Percentiles rank a stretch among this genome's conserved stretches.
Evolutionary conservation across 2,329 filamentous ascomycete genomes (phyloP).

Genomic region (Sarocladium brachiariae): DNA sequence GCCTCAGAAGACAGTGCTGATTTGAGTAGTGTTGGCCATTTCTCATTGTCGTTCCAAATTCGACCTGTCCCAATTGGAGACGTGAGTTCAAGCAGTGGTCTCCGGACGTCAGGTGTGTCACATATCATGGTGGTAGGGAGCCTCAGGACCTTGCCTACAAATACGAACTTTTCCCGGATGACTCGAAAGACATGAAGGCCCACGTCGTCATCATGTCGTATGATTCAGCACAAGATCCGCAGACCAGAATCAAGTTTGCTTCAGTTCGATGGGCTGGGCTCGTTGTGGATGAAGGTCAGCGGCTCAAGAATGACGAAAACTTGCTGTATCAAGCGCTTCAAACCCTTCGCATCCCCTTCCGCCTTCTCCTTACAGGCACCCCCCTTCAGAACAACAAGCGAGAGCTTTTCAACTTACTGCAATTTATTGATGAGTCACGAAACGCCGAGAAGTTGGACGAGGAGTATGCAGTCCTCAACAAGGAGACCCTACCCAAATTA

Average conservation of each 20-base stretch:
- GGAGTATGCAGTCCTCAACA: constrained; percentile 70
- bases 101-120: constrained; percentile 78
- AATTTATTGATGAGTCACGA: constrained; percentile 72
- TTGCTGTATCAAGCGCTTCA: constrained; percentile 70
- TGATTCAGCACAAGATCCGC: constrained; percentile 73
- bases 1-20: too few species aligned
- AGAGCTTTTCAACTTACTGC: constrained; percentile 92
- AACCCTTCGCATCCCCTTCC: constrained; percentile 71
- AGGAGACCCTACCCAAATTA: constrained; percentile 72
- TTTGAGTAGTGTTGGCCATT: constrained; percentile 92
- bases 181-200: constrained; percentile 63
- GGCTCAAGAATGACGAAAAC: constrained; percentile 88
- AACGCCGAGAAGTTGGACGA: constrained; percentile 69
- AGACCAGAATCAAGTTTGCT: constrained; percentile 58
- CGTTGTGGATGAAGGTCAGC: constrained; percentile 90
- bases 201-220: constrained; percentile 95
- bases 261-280: constrained; percentile 77
- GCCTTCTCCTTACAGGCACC: constrained; percentile 81
- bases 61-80: constrained; percentile 96
- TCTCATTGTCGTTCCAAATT: constrained; percentile 86
- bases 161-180: constrained; percentile 75
- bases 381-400: constrained; percentile 93
- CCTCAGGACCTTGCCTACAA: constrained; percentile 71
- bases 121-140: constrained; percentile 74
- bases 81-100: constrained; percentile 94